These are phyloP conservation scores for Linderina pennispora DNA, from an alignment of 192 early-diverging fungal genomes.

Conservation along the genomic window DNA sequence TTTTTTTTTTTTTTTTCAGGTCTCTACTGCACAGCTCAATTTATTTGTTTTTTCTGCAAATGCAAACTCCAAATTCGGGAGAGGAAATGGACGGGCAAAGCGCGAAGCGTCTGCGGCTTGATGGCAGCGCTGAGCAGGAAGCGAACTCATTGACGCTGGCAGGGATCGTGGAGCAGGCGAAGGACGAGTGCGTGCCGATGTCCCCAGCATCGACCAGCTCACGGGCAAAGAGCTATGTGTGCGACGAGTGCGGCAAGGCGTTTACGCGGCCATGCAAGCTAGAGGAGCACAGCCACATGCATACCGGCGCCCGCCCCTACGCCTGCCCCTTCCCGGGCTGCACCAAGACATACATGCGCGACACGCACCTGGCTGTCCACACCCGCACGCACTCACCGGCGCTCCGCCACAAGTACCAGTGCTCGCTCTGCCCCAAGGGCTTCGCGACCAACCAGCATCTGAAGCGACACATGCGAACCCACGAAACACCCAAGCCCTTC, in stretches of 20 bases:
- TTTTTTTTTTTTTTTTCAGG: too few relatives aligned
- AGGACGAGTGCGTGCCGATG: too few relatives aligned
- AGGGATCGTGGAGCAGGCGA: too few relatives aligned
- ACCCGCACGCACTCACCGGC: constrained; percentile 8
- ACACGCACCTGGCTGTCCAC: constrained; percentile 25
- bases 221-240: constrained; percentile 14
- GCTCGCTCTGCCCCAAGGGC: constrained; percentile 18
- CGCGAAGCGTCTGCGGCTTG: too few relatives aligned
- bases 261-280: constrained; percentile 29
- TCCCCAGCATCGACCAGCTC: constrained; percentile 1
- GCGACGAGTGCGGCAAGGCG: constrained; percentile 15
- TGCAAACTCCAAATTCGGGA: too few relatives aligned
- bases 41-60: too few relatives aligned
- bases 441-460: constrained; percentile 49
- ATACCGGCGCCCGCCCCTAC: constrained; percentile 72
- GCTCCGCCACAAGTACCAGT: constrained; percentile 12
- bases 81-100: too few relatives aligned
- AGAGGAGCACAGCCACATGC: constrained; percentile 58
- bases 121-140: too few relatives aligned
- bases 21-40: too few relatives aligned
- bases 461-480: constrained; percentile 42
- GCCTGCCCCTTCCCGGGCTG: constrained; percentile 62
- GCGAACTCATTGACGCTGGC: too few relatives aligned
- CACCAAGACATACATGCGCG: constrained; percentile 63
- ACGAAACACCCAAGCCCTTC: constrained; percentile 25